Evolutionary conservation across 345 rosid genomes (phyloP).

Genomic region (Hibiscus tridactylites): DNA sequence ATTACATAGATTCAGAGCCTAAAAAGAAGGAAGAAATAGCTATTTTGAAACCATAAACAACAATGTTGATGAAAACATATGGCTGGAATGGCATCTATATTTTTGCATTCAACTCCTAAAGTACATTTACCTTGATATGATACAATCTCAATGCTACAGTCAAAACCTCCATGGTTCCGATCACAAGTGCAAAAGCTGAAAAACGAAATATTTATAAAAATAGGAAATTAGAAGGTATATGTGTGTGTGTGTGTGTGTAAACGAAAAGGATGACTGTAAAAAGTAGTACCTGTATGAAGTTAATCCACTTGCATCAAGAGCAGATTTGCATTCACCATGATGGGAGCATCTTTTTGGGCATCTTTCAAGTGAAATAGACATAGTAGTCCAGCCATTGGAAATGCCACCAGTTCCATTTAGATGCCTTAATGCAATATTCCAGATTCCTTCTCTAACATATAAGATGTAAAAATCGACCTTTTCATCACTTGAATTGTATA

Average conservation of each 20-base stretch:
- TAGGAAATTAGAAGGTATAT: background rate
- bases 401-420: conserved; percentile 22
- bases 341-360: conserved; percentile 82
- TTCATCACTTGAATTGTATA: conserved; percentile 62
- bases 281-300: conserved; percentile 63
- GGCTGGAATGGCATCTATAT: background rate
- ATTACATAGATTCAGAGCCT: too few species aligned
- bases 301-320: conserved; percentile 88
- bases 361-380: conserved; percentile 84
- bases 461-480: conserved; percentile 79
- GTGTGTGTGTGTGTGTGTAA: background rate
- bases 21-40: background rate
- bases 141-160: conserved; percentile 76
- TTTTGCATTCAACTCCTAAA: background rate
- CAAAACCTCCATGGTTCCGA: conserved; percentile 92
- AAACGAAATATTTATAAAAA: conserved; percentile 9
- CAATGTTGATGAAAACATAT: background rate
- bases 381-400: conserved; percentile 36
- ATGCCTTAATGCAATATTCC: conserved; percentile 72
- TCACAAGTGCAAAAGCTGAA: conserved; percentile 86
- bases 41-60: background rate
- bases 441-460: conserved; percentile 82
- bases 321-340: conserved; percentile 65
- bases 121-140: conserved; percentile 51
- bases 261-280: conserved; percentile 1